phyloP scores from a whole-genome alignment of 1,139 yeast genomes.

The Kodamaea alishanica region DNA sequence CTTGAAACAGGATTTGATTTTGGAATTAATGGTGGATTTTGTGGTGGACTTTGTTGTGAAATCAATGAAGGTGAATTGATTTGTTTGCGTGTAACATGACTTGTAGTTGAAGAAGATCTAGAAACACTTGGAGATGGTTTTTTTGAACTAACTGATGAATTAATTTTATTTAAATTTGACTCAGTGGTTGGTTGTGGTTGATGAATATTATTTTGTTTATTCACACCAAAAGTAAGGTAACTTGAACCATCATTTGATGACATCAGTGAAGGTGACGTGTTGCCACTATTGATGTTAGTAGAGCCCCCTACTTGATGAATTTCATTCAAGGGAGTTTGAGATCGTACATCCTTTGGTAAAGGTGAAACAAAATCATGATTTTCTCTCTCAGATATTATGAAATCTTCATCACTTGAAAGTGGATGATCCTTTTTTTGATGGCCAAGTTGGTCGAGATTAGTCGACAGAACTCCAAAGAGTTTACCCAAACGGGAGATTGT shows the following conservation, averaged over 20 bases:
- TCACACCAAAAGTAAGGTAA: conserved; percentile 7
- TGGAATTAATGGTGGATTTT: neutral
- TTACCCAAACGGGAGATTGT: conserved; percentile 31
- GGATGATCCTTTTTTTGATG: conserved; percentile 15
- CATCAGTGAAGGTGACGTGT: conserved; percentile 11
- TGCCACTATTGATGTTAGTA: neutral
- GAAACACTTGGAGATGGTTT: conserved; percentile 14
- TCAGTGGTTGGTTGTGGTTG: conserved; percentile 8
- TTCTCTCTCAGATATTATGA: too few species aligned
- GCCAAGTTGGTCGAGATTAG: conserved; percentile 19
- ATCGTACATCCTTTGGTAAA: too few species aligned
- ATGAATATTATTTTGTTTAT: conserved; percentile 3
- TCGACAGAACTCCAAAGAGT: conserved; percentile 32
- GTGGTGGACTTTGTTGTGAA: too few species aligned
- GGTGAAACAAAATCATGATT: too few species aligned
- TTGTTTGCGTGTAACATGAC: conserved; percentile 4
- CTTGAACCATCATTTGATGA: conserved; percentile 8
- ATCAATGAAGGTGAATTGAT: conserved; percentile 5
- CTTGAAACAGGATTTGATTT: conserved; percentile 13
- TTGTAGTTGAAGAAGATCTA: conserved; percentile 16
- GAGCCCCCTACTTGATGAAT: too few species aligned
- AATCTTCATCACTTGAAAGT: too few species aligned
- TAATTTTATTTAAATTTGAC: conserved; percentile 10
- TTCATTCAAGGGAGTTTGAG: too few species aligned
- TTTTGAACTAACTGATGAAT: conserved; percentile 2